These are phyloP conservation scores for Rosa lucieae DNA, from an alignment of 306 rosid species.

Conservation along the genomic window DNA sequence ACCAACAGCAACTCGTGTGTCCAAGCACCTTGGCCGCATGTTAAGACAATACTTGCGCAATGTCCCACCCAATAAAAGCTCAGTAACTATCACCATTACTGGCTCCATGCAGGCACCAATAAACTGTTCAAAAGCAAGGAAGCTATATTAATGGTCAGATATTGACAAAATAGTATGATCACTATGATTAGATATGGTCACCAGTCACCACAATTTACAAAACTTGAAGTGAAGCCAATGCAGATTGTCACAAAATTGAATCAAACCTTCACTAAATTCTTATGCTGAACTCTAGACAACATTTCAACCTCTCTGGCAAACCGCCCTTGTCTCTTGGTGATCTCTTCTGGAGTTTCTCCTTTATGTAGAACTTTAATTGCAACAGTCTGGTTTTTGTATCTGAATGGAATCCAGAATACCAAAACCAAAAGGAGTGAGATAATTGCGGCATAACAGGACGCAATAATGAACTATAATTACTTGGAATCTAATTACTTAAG, in stretches of 20 bases:
- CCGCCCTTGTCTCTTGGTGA: constrained; percentile 66
- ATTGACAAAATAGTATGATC: constrained; percentile 24
- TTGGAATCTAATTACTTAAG: constrained; percentile 13
- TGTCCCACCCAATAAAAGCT: constrained; percentile 85
- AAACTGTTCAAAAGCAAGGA: constrained; percentile 59
- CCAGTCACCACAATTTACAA: constrained; percentile 19
- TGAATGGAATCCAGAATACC: constrained; percentile 36
- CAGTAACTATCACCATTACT: constrained; percentile 89
- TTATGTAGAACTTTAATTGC: constrained; percentile 81
- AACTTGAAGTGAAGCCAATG: constrained; percentile 10
- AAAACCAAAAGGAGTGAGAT: constrained; percentile 19
- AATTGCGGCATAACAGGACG: constrained; percentile 18
- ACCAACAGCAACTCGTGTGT: constrained; percentile 70
- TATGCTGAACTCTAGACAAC: constrained; percentile 90
- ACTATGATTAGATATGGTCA: constrained; percentile 1
- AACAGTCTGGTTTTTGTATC: constrained; percentile 82
- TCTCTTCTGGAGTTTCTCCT: constrained; percentile 80
- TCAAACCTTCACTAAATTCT: constrained; percentile 86
- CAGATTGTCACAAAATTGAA: constrained; percentile 26
- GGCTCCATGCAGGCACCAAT: constrained; percentile 97
- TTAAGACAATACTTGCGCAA: constrained; percentile 77
- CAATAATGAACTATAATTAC: not conserved
- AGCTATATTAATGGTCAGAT: constrained; percentile 25
- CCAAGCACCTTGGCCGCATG: constrained; percentile 85
- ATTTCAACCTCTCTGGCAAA: constrained; percentile 91